Conservation (phyloP, 345 rosid species). For the Melaleuca quinquenervia region DNA sequence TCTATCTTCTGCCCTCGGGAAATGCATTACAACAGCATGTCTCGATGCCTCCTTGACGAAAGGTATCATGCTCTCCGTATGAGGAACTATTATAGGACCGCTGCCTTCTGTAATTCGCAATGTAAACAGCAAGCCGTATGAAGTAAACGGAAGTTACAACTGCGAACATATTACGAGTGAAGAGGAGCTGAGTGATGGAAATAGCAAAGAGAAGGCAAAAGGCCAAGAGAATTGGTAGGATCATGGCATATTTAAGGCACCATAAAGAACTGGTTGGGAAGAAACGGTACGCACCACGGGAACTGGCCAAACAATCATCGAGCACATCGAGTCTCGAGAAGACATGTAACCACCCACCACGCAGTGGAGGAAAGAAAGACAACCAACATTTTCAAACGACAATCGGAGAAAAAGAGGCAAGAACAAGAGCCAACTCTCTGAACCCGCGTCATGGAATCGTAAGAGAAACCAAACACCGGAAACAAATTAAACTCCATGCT, state of each 20-base stretch:
- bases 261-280: not conserved
- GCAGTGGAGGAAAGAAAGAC: not conserved
- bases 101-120: conserved; percentile 24
- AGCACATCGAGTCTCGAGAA: not conserved
- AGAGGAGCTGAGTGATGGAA: not conserved
- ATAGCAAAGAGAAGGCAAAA: not conserved
- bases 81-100: conserved; percentile 21
- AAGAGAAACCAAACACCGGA: not conserved
- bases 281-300: not conserved
- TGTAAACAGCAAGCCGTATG: not conserved
- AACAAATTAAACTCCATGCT: not conserved
- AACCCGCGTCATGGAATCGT: not conserved
- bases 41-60: conserved; percentile 7
- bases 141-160: not conserved
- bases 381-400: not conserved
- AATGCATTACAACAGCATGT: conserved; percentile 8
- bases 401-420: not conserved
- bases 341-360: not conserved
- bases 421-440: not conserved
- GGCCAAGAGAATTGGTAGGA: not conserved
- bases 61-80: conserved; percentile 12
- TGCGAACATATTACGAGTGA: not conserved
- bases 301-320: not conserved
- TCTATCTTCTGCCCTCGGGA: not conserved
- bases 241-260: not conserved